Evolutionary conservation across 2,329 filamentous ascomycete species (phyloP).

Genomic region (Sporothrix globosa): DNA sequence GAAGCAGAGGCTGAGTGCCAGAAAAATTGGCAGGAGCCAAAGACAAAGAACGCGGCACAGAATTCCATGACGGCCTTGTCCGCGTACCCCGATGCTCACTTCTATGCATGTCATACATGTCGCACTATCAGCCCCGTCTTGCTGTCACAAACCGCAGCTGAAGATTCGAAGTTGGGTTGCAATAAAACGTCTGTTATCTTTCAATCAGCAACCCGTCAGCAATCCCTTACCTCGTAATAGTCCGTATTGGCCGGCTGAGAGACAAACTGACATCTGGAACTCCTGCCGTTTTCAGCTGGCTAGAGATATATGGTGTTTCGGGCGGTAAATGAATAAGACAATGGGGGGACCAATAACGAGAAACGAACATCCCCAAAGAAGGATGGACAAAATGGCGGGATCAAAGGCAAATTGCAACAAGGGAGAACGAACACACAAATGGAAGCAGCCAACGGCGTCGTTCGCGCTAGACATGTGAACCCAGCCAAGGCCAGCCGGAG

Average conservation of each 20-base stretch:
- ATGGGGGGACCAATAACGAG: neutral
- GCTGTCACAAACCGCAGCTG: no score
- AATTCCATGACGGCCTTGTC: neutral
- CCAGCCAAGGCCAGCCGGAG: neutral
- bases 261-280: neutral
- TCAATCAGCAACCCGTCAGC: neutral
- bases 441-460: conserved; percentile 7
- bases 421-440: neutral
- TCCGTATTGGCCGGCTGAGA: neutral
- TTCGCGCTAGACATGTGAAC: conserved; percentile 23
- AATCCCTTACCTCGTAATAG: neutral
- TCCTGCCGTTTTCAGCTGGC: conserved; percentile 21
- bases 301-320: neutral
- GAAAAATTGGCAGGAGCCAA: conserved; percentile 2
- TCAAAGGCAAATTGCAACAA: neutral
- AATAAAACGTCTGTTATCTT: no score
- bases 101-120: neutral
- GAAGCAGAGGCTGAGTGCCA: conserved; percentile 23
- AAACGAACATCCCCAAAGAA: no score
- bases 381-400: neutral
- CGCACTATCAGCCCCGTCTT: no score
- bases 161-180: no score
- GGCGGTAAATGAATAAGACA: neutral
- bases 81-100: conserved; percentile 16
- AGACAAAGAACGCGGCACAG: neutral